Percentiles rank a stretch among this genome's conserved stretches.
Conservation (phyloP, 495 filamentous ascomycete species). For the Penicillium lagena region DNA sequence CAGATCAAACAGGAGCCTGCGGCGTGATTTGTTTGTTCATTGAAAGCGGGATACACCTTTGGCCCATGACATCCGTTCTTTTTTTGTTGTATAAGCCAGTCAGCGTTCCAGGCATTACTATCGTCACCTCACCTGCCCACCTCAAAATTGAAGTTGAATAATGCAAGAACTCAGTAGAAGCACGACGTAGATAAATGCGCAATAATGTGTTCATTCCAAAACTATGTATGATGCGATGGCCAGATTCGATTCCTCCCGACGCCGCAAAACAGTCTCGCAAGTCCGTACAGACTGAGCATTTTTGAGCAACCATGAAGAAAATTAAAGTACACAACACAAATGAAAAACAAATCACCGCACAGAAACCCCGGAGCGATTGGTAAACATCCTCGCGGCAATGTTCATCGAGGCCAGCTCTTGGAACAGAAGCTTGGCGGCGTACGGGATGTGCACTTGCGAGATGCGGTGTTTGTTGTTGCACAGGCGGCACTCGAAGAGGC, state of each 20-base stretch:
- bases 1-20: no score
- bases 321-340: constrained; percentile 20
- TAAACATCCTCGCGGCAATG: constrained; percentile 95
- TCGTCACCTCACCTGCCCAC: no score
- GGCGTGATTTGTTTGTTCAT: no score
- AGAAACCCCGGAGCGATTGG: constrained; percentile 52
- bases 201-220: no score
- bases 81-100: no score
- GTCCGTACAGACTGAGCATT: constrained; percentile 15
- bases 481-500: constrained; percentile 89
- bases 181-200: no score
- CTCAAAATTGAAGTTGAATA: no score
- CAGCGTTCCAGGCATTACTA: no score
- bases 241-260: constrained; percentile 13
- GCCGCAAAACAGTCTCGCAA: constrained; percentile 12
- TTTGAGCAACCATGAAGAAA: constrained; percentile 10
- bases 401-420: constrained; percentile 98
- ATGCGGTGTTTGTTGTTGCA: constrained; percentile 99
- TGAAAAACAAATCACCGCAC: constrained; percentile 27
- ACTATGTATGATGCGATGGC: constrained; percentile 23
- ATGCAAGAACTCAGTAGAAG: no score
- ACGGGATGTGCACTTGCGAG: constrained; percentile 94
- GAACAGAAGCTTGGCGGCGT: constrained; percentile 97
- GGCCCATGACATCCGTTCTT: no score
- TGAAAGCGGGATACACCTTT: no score